Conservation (phyloP, 202 grass and related monocot species). For the Eragrostis tef region DNA sequence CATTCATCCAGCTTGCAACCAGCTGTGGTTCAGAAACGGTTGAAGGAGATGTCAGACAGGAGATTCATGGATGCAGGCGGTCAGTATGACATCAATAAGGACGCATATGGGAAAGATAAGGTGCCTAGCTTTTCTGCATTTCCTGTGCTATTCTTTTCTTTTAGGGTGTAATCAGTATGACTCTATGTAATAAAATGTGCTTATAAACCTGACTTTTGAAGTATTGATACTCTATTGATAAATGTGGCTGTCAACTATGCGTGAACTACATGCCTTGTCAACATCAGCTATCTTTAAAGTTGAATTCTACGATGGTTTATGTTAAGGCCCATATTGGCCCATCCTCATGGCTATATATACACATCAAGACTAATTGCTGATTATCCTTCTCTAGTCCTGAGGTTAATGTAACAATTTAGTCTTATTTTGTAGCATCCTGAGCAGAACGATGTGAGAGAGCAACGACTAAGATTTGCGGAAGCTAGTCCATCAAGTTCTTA, state of each 20-base stretch:
- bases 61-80: slow-evolving; percentile 65
- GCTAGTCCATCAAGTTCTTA: slow-evolving; percentile 77
- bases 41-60: slow-evolving; percentile 80
- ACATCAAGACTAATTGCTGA: too few relatives aligned
- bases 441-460: slow-evolving; percentile 77
- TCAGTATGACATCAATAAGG: slow-evolving; percentile 65
- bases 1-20: slow-evolving; percentile 82
- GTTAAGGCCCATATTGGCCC: too few relatives aligned
- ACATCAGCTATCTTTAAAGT: neutral
- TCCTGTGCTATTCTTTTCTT: neutral
- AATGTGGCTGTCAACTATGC: neutral
- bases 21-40: slow-evolving; percentile 78
- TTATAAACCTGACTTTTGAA: neutral
- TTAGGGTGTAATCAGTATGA: neutral
- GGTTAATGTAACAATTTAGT: neutral
- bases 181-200: neutral
- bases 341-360: too few relatives aligned
- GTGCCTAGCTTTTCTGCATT: slow-evolving; percentile 48
- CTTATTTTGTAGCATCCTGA: slow-evolving; percentile 28
- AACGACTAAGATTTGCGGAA: slow-evolving; percentile 72
- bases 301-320: neutral
- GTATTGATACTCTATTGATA: neutral
- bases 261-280: neutral
- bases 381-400: too few relatives aligned
- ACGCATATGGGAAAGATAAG: slow-evolving; percentile 69